These are phyloP conservation scores for Ulota crispa DNA, from an alignment of 225 moss, liverwort and hornwort genomes.

Conservation along the genomic window DNA sequence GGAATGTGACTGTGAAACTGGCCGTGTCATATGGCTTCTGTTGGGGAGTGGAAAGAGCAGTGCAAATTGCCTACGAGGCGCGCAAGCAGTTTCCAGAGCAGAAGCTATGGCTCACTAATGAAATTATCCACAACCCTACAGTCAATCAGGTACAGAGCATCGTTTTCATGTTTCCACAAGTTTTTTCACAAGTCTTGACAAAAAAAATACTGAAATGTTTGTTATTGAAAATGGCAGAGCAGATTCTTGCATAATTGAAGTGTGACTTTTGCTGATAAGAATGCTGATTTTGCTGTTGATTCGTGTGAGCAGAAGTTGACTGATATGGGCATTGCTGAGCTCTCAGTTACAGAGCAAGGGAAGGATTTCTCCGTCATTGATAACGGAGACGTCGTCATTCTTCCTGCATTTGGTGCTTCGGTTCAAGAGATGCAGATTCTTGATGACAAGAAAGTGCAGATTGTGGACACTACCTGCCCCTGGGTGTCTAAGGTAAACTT, in stretches of 20 bases:
- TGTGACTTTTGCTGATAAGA: background rate
- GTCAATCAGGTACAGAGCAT: conserved; percentile 63
- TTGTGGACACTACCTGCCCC: conserved; percentile 97
- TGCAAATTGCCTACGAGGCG: conserved; percentile 96
- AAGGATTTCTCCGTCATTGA: conserved; percentile 84
- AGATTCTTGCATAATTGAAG: background rate
- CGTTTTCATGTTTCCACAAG: background rate
- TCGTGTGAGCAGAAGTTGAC: conserved; percentile 65
- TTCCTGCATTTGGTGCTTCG: conserved; percentile 96
- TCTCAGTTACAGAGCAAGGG: conserved; percentile 61
- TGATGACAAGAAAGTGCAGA: conserved; percentile 83
- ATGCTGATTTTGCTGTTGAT: background rate
- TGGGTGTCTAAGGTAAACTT: conserved; percentile 90
- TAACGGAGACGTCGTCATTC: conserved; percentile 75
- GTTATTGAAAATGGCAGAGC: too few species aligned
- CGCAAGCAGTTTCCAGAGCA: conserved; percentile 84
- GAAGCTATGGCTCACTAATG: conserved; percentile 93
- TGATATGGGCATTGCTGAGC: conserved; percentile 59
- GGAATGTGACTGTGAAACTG: conserved; percentile 81
- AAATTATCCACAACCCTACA: conserved; percentile 97
- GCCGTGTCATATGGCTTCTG: conserved; percentile 93
- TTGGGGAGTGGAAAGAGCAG: conserved; percentile 97
- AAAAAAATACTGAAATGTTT: background rate
- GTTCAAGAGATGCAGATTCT: conserved; percentile 89
- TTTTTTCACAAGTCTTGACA: background rate